Conservation (phyloP, 208 protist species). For the Trypanosoma mega region DNA sequence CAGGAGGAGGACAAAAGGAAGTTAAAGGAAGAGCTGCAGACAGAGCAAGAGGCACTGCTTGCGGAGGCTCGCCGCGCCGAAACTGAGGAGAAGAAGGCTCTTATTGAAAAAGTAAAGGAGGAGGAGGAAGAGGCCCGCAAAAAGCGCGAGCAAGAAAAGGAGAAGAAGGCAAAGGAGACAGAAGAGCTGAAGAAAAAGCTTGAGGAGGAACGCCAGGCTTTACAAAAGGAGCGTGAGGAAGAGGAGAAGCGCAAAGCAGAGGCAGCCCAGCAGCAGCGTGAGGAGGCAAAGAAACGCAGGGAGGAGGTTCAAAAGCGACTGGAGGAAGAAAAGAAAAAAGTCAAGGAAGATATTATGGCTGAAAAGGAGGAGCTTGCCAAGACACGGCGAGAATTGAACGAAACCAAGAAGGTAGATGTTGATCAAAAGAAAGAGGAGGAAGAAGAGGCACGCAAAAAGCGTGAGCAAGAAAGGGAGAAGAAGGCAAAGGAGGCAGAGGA, state of each 20-base stretch:
- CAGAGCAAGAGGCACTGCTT: neutral
- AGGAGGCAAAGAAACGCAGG: slow-evolving; percentile 25
- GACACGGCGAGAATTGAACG: neutral
- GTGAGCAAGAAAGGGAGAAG: slow-evolving; percentile 34
- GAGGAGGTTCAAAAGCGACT: slow-evolving; percentile 29
- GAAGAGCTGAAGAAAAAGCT: slow-evolving; percentile 45
- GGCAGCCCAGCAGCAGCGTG: slow-evolving; percentile 26
- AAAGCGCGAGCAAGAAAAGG: slow-evolving; percentile 30
- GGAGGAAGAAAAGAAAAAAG: slow-evolving; percentile 38
- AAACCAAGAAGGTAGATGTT: neutral
- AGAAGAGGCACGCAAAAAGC: slow-evolving; percentile 20
- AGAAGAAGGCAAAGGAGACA: slow-evolving; percentile 38
- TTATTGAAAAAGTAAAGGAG: neutral
- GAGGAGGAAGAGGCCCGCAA: slow-evolving; percentile 17
- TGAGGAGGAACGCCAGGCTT: slow-evolving; percentile 44
- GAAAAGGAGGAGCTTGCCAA: neutral
- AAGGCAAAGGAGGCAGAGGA: slow-evolving; percentile 43
- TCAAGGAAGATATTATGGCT: slow-evolving; percentile 9
- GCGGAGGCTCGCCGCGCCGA: neutral
- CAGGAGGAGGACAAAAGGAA: slow-evolving; percentile 36
- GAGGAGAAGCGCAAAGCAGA: slow-evolving; percentile 26
- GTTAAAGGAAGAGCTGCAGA: slow-evolving; percentile 17
- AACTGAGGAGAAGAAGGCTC: neutral
- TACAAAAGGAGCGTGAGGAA: slow-evolving; percentile 51
- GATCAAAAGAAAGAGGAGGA: slow-evolving; percentile 2